Conservation (phyloP, 2,329 filamentous ascomycete genomes). For the Diaporthe vexans region DNA sequence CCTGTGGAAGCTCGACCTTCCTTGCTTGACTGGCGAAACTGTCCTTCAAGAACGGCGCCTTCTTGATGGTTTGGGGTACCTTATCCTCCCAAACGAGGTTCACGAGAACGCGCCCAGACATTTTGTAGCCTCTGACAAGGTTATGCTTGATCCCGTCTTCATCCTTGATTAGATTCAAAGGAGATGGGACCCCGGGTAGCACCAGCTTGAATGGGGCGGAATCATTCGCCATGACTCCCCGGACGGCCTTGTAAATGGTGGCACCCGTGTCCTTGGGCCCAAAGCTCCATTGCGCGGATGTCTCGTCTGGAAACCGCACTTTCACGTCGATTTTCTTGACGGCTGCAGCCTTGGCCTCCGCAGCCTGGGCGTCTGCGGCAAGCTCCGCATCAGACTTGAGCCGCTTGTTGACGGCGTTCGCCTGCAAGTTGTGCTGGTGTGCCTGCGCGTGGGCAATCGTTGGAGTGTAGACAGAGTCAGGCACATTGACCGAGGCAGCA, state of each 20-base stretch:
- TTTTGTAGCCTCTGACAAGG: conserved; percentile 80
- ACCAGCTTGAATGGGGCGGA: conserved; percentile 78
- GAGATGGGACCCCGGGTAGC: conserved; percentile 61
- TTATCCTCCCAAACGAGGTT: conserved; percentile 81
- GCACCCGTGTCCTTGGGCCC: conserved; percentile 76
- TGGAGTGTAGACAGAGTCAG: conserved; percentile 82
- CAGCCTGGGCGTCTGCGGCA: conserved; percentile 75
- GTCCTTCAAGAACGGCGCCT: conserved; percentile 70
- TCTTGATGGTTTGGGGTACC: conserved; percentile 69
- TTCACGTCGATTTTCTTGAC: conserved; percentile 81
- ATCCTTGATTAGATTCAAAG: conserved; percentile 58
- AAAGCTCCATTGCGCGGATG: conserved; percentile 80
- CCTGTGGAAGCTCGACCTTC: conserved; percentile 75
- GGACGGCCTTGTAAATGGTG: conserved; percentile 81
- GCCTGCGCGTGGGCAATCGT: conserved; percentile 82
- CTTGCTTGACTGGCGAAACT: conserved; percentile 73
- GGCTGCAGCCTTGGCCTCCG: conserved; percentile 74
- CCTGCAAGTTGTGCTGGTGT: conserved; percentile 77
- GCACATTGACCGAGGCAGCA: conserved; percentile 76
- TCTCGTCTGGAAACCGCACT: conserved; percentile 90
- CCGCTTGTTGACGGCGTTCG: conserved; percentile 77
- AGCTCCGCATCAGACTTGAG: conserved; percentile 88
- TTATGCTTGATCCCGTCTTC: conserved; percentile 61
- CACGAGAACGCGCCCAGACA: conserved; percentile 79
- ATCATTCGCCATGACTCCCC: conserved; percentile 74